Evolutionary conservation across 2,329 filamentous ascomycete species (phyloP), one percentile per base, ranked within the genome.

Genomic region (Chrysoporthe austroafricana): DNA sequence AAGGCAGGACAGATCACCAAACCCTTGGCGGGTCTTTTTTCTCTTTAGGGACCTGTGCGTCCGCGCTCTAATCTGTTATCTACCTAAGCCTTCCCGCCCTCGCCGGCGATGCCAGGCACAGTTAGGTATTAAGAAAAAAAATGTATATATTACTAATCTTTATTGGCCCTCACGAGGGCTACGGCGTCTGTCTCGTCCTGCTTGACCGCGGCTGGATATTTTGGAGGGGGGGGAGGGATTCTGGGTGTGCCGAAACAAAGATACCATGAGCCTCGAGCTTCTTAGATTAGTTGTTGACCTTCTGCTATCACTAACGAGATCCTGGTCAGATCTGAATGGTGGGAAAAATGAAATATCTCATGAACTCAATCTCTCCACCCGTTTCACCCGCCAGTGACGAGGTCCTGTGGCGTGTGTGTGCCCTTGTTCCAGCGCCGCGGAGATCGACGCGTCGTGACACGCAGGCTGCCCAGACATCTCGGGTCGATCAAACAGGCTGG

Each of bases 131-230:
- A 26, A 26, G 26, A 26, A 26, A 69, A 72, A 71, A n/a, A 46
- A 71, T 74, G 73, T 73, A 72, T 72, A 74, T 74, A 74, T 66
- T 70, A 70, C 66, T 70, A 70, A 72, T 72, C 73, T 71, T 71
- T 71, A 73, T 72, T 72, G 71, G 60, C 71, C 69, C 66, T 68
- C 66, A 39, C 69, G 42, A 63, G 70, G 71, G 71, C 67, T 69
- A 50, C 21, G 63, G 66, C 57, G 60, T 52, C 58, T 68, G 62
- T 66, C 65, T 13, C 2, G 44, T 56, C 62, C 52, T 50, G 59
- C 60, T 52, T 56, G 52, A 58, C 63, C 52, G 16, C 11, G 36
- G 42, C 36, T 50, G 60, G 39, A 44, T 46, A 39, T 63, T 26
- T 26, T 26, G 26, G 26, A 26, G 26, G 26, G 26, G 1, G 26